phyloP scores from a whole-genome alignment of 331 rosid species.

The Rosa hybrid region DNA sequence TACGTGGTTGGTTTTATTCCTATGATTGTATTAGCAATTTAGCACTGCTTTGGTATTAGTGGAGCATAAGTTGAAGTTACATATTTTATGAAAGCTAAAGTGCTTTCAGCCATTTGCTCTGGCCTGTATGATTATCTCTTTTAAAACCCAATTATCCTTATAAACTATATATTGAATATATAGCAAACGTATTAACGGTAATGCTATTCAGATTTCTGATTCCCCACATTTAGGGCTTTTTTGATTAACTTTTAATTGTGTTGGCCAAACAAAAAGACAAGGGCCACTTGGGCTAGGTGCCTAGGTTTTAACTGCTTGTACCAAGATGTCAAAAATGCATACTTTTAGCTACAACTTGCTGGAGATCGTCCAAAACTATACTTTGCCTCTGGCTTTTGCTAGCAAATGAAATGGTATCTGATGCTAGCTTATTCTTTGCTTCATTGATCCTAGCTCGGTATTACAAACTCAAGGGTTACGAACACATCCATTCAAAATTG shows the following conservation, averaged over 20 bases:
- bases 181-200: background rate
- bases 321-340: background rate
- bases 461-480: background rate
- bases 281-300: background rate
- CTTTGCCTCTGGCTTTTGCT: background rate
- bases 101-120: background rate
- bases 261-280: background rate
- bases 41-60: background rate
- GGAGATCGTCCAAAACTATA: background rate
- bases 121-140: no score
- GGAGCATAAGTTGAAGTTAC: background rate
- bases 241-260: background rate
- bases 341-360: background rate
- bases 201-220: background rate
- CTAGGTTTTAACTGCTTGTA: background rate
- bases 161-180: no score
- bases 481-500: background rate
- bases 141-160: no score
- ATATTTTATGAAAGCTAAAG: background rate
- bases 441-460: background rate
- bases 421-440: background rate
- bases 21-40: background rate
- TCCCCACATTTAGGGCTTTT: background rate
- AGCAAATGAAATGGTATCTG: background rate
- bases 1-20: background rate